phyloP scores from a whole-genome alignment of 1,284 basidiomycete genomes.

The Puccinia sorghi region DNA sequence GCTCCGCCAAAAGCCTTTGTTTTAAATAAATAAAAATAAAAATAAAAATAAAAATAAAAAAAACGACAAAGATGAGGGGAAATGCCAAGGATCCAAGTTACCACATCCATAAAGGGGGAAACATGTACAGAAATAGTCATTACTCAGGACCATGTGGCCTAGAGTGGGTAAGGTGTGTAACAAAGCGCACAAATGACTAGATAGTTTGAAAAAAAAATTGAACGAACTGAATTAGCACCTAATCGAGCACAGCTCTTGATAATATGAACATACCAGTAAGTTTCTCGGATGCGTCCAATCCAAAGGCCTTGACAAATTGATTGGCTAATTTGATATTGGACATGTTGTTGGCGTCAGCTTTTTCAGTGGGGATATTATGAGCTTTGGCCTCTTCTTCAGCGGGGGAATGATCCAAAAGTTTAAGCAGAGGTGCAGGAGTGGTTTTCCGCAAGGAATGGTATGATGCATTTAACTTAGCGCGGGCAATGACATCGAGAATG shows the following conservation, averaged over 20 bases:
- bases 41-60: too few relatives aligned
- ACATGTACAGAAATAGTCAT: constrained; percentile 54
- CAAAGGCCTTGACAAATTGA: constrained; percentile 45
- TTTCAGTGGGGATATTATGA: neutral
- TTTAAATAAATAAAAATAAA: constrained; percentile 60
- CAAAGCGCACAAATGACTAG: constrained; percentile 53
- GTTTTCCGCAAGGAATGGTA: neutral
- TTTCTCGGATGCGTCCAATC: constrained; percentile 29
- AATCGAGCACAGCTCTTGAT: neutral
- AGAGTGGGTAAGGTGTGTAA: constrained; percentile 54
- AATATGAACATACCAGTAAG: constrained; percentile 16
- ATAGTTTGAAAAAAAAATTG: constrained; percentile 47
- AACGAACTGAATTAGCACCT: constrained; percentile 39
- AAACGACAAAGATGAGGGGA: neutral
- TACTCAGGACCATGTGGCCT: constrained; percentile 55
- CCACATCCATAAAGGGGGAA: neutral
- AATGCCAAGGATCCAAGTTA: neutral
- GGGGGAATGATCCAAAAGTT: constrained; percentile 23
- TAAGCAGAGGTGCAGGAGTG: constrained; percentile 33
- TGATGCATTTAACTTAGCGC: constrained; percentile 25
- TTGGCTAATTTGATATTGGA: constrained; percentile 19
- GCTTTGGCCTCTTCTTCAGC: constrained; percentile 20
- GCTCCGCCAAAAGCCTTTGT: constrained; percentile 51
- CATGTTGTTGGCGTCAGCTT: neutral
- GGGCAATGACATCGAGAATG: constrained; percentile 32